A percentile compares a stretch with the other conserved stretches of the same genome.
phyloP scores from a whole-genome alignment of 192 early-diverging fungal species.

The Lobosporangium transversale region DNA sequence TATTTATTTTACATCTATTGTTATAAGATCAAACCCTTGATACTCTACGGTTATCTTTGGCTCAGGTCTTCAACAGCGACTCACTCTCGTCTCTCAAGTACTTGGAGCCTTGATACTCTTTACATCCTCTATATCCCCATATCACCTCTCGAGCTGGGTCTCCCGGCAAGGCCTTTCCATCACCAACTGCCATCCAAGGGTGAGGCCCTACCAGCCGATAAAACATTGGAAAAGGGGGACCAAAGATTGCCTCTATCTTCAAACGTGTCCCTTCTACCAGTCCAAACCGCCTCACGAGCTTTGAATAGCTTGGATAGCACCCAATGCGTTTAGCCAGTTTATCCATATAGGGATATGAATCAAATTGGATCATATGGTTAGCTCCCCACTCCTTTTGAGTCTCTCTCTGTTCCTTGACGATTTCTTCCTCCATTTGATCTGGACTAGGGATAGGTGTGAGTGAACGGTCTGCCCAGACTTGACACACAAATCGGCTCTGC shows the following conservation, averaged over 20 bases:
- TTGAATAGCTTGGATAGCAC: constrained; percentile 57
- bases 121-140: constrained; percentile 23
- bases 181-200: constrained; percentile 15
- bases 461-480: constrained; percentile 51
- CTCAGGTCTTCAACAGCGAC: background rate
- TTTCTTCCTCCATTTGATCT: constrained; percentile 57
- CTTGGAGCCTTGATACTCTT: constrained; percentile 2
- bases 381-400: constrained; percentile 31
- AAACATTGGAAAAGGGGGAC: constrained; percentile 30
- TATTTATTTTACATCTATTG: too few relatives aligned
- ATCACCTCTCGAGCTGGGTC: constrained; percentile 11
- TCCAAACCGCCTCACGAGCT: constrained; percentile 43
- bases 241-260: constrained; percentile 31
- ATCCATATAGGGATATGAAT: constrained; percentile 58
- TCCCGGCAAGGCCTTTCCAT: background rate
- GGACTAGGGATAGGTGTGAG: constrained; percentile 10
- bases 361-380: constrained; percentile 65
- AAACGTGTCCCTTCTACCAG: constrained; percentile 11
- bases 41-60: too few relatives aligned
- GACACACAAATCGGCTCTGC: constrained; percentile 64
- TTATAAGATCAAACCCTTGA: too few relatives aligned
- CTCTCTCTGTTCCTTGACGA: constrained; percentile 28
- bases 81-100: constrained; percentile 8
- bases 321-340: constrained; percentile 55
- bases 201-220: constrained; percentile 54